Conservation (phyloP, 73 alveolate genomes). For the Paramecium tetraurelia region DNA sequence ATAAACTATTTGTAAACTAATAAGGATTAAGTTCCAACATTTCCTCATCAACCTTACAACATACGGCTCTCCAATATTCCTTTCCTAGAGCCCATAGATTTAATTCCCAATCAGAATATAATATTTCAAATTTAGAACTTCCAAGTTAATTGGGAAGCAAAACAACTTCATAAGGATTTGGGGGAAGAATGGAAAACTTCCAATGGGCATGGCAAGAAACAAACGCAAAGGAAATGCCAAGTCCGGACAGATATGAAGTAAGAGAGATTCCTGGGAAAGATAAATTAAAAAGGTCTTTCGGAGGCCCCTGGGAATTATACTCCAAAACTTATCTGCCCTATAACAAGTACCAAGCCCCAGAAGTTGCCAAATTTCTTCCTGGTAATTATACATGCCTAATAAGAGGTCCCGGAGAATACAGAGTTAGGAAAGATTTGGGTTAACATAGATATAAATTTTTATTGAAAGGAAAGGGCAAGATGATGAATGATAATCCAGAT, state of each 20-base stretch:
- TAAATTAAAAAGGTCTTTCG: slow-evolving; percentile 19
- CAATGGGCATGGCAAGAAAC: slow-evolving; percentile 10
- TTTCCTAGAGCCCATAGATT: slow-evolving; percentile 45
- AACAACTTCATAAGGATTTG: slow-evolving; percentile 25
- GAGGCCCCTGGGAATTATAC: background rate
- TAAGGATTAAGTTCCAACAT: slow-evolving; percentile 42
- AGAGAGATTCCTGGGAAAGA: slow-evolving; percentile 31
- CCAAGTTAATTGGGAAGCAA: slow-evolving; percentile 16
- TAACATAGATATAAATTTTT: slow-evolving; percentile 7
- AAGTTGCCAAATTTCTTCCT: slow-evolving; percentile 14
- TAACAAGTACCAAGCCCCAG: slow-evolving; percentile 12
- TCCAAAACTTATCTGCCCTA: slow-evolving; percentile 25
- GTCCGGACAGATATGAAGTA: slow-evolving; percentile 45
- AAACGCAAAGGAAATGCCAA: slow-evolving; percentile 40
- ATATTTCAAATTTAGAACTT: background rate
- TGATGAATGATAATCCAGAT: slow-evolving; percentile 22
- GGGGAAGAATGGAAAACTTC: slow-evolving; percentile 19
- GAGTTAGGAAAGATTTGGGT: slow-evolving; percentile 34
- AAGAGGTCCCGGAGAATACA: slow-evolving; percentile 47
- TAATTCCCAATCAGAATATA: background rate
- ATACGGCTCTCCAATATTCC: slow-evolving; percentile 29
- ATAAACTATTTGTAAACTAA: slow-evolving; percentile 9
- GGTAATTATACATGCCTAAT: background rate
- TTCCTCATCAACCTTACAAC: slow-evolving; percentile 12
- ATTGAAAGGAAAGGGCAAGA: slow-evolving; percentile 37